A percentile compares a stretch with the other conserved stretches of the same genome.
phyloP scores from a whole-genome alignment of 441 rosid species.

The Lepidium campestre region DNA sequence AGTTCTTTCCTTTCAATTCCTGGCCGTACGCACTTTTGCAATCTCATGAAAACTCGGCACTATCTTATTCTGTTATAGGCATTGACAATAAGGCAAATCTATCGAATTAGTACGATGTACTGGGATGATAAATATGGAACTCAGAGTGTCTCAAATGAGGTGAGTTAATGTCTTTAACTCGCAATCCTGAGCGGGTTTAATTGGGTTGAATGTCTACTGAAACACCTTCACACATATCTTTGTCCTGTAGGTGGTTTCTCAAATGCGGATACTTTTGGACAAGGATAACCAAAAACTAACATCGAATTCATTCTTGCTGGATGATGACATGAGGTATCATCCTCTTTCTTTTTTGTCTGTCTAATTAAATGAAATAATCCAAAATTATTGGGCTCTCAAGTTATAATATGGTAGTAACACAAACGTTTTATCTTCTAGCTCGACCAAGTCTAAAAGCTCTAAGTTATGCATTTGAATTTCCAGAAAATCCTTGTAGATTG shows the following conservation, averaged over 20 bases:
- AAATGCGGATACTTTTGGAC: constrained; percentile 80
- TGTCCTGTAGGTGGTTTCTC: constrained; percentile 67
- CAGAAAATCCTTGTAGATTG: not conserved
- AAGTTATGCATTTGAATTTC: not conserved
- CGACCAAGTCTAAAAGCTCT: not conserved
- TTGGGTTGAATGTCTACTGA: constrained; percentile 6
- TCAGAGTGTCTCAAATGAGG: constrained; percentile 95
- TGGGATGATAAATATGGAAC: constrained; percentile 99
- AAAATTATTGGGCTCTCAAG: not conserved
- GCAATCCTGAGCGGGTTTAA: not conserved
- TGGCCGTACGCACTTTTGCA: constrained; percentile 2
- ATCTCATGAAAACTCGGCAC: not conserved
- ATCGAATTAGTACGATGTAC: constrained; percentile 97
- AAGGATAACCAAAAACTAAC: constrained; percentile 78
- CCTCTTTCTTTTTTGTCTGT: not conserved
- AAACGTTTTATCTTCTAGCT: not conserved
- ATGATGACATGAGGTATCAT: constrained; percentile 88
- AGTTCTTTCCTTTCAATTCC: not conserved
- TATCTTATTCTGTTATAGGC: constrained; percentile 40
- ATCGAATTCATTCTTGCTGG: constrained; percentile 87
- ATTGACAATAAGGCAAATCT: constrained; percentile 91
- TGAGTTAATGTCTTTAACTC: constrained; percentile 30
- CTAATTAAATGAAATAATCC: not conserved
- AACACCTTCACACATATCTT: constrained; percentile 2
- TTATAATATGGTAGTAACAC: not conserved